A percentile compares a stretch with the other conserved stretches of the same genome.
Evolutionary conservation across 2,329 filamentous ascomycete species (phyloP).

Genomic region (Fusarium abutilonis): DNA sequence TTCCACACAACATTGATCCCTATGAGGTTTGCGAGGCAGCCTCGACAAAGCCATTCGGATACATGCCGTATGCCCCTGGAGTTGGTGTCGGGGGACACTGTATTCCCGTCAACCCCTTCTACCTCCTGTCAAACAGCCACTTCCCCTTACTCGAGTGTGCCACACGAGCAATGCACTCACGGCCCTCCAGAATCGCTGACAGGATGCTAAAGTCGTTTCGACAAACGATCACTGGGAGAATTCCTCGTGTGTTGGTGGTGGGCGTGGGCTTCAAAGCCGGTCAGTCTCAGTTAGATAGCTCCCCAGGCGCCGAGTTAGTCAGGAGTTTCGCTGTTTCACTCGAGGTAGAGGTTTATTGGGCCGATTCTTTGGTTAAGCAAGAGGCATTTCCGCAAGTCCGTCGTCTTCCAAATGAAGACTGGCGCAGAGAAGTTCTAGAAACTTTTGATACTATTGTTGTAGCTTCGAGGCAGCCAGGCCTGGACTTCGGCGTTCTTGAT

Average conservation of each 20-base stretch:
- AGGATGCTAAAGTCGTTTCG: slow-evolving; percentile 44
- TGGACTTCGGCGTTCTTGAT: slow-evolving; percentile 52
- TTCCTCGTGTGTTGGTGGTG: slow-evolving; percentile 52
- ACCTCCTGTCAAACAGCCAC: slow-evolving; percentile 57
- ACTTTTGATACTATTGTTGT: slow-evolving; percentile 56
- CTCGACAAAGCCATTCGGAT: slow-evolving; percentile 62
- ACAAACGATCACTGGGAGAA: slow-evolving; percentile 10
- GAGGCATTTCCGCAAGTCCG: slow-evolving; percentile 51
- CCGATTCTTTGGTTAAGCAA: slow-evolving; percentile 55
- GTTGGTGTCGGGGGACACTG: slow-evolving; percentile 65
- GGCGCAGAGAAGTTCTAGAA: slow-evolving; percentile 50
- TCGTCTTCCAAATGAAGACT: slow-evolving; percentile 50
- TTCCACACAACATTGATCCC: slow-evolving; percentile 56
- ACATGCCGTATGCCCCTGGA: slow-evolving; percentile 57
- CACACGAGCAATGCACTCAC: slow-evolving; percentile 53
- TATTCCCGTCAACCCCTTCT: slow-evolving; percentile 64
- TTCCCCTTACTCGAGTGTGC: slow-evolving; percentile 58
- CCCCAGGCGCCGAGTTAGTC: slow-evolving; percentile 55
- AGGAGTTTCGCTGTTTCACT: slow-evolving; percentile 48
- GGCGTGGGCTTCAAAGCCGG: slow-evolving; percentile 61
- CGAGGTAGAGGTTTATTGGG: slow-evolving; percentile 53
- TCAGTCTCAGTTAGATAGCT: slow-evolving; percentile 57
- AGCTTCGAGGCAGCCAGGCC: slow-evolving; percentile 51
- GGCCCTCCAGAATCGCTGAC: slow-evolving; percentile 52
- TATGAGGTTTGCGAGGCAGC: slow-evolving; percentile 61